phyloP scores from a whole-genome alignment of 1,284 basidiomycete species.

The Melampsora occidentalis region DNA sequence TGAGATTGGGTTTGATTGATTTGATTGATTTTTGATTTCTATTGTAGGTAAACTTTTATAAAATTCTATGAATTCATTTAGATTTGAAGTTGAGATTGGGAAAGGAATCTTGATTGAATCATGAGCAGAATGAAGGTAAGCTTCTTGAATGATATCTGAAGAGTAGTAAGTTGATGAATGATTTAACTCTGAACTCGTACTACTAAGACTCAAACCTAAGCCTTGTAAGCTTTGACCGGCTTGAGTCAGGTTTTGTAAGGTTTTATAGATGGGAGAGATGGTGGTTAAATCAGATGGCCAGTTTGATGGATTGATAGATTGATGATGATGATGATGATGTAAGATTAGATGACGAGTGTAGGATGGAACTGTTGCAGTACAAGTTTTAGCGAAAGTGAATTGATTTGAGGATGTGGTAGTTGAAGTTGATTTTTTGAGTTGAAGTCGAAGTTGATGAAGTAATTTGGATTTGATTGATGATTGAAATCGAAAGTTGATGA shows the following conservation, averaged over 20 bases:
- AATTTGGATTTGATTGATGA: too few relatives aligned
- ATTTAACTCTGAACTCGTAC: not conserved
- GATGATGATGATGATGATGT: too few relatives aligned
- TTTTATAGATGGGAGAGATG: not conserved
- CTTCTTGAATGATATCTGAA: not conserved
- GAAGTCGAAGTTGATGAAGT: too few relatives aligned
- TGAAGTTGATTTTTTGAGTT: too few relatives aligned
- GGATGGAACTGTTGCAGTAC: not conserved
- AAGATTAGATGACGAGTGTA: slow-evolving; percentile 1
- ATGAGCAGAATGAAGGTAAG: not conserved
- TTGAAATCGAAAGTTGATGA: too few relatives aligned
- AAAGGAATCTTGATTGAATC: not conserved
- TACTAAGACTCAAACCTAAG: not conserved
- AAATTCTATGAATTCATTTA: not conserved
- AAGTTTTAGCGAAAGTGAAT: not conserved
- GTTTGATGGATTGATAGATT: not conserved
- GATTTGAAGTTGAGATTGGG: not conserved
- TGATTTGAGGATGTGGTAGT: too few relatives aligned
- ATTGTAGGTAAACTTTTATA: not conserved
- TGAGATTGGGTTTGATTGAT: not conserved
- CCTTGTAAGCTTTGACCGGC: not conserved
- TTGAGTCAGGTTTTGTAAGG: not conserved
- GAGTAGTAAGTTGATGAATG: not conserved
- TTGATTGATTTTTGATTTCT: slow-evolving; percentile 42
- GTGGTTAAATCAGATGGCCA: not conserved